Percentiles rank a stretch among this genome's conserved stretches.
These are phyloP conservation scores for Kodamaea sagamina DNA, from an alignment of 805 yeast genomes.

Conservation along the genomic window DNA sequence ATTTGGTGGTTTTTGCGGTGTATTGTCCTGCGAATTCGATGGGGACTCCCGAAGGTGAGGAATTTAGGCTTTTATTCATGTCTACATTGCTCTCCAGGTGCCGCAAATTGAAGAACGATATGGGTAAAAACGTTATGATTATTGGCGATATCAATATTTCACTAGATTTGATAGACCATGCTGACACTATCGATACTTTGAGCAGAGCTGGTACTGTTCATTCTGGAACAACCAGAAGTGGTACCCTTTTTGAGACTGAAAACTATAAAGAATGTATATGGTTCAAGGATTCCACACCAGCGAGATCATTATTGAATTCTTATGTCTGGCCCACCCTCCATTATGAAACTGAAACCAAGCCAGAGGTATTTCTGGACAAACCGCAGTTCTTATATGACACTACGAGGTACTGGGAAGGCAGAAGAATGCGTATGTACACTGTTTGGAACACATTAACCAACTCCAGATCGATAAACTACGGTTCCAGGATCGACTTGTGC, in stretches of 20 bases:
- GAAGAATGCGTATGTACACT: slow-evolving; percentile 70
- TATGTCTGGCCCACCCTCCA: slow-evolving; percentile 26
- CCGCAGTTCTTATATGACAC: slow-evolving; percentile 54
- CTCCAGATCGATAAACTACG: slow-evolving; percentile 78
- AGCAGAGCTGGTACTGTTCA: background rate
- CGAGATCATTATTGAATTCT: slow-evolving; percentile 32
- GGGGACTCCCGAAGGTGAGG: slow-evolving; percentile 66
- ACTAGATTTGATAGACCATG: slow-evolving; percentile 79
- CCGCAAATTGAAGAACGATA: slow-evolving; percentile 44
- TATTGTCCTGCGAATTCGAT: slow-evolving; percentile 93
- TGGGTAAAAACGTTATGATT: slow-evolving; percentile 69
- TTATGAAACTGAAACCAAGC: slow-evolving; percentile 3
- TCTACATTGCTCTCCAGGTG: slow-evolving; percentile 62
- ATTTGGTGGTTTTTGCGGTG: slow-evolving; percentile 60
- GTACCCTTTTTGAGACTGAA: slow-evolving; percentile 25
- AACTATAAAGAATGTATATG: slow-evolving; percentile 32
- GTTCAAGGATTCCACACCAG: slow-evolving; percentile 35
- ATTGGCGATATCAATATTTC: slow-evolving; percentile 91
- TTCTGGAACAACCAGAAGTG: slow-evolving; percentile 27
- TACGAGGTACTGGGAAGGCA: slow-evolving; percentile 56
- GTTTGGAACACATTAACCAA: slow-evolving; percentile 87
- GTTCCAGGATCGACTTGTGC: slow-evolving; percentile 85
- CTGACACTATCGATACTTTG: slow-evolving; percentile 58
- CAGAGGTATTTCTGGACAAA: slow-evolving; percentile 1
- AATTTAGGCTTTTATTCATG: slow-evolving; percentile 58